Conservation (phyloP, 257 asterid genomes). For the Penstemon davidsonii region DNA sequence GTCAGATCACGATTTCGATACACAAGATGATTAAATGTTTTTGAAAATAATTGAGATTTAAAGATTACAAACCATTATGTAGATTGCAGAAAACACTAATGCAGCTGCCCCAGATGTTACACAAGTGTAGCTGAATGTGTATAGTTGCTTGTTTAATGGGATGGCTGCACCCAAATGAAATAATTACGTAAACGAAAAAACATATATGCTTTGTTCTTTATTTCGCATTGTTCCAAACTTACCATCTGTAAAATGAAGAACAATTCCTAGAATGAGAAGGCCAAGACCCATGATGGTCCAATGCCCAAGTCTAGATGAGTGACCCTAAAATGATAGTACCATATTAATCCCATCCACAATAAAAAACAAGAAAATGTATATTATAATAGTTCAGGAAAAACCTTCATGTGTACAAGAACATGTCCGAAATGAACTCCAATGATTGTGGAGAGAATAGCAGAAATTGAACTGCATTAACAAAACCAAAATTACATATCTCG, state of each 20-base stretch:
- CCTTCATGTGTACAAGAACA: constrained; percentile 65
- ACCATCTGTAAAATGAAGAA: constrained; percentile 71
- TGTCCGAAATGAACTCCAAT: constrained; percentile 78
- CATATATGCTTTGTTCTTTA: not conserved
- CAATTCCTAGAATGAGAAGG: constrained; percentile 55
- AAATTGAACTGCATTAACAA: constrained; percentile 62
- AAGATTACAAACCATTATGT: constrained; percentile 46
- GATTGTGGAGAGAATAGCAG: constrained; percentile 68
- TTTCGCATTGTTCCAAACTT: constrained; percentile 12
- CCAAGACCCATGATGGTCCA: constrained; percentile 55
- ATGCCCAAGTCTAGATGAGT: constrained; percentile 61
- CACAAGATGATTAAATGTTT: no score
- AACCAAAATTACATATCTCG: not conserved
- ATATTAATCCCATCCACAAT: constrained; percentile 3
- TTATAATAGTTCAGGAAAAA: constrained; percentile 13
- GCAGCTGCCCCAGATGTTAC: constrained; percentile 79
- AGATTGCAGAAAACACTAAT: constrained; percentile 59
- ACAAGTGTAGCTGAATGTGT: constrained; percentile 73
- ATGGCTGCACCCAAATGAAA: constrained; percentile 49
- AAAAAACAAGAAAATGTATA: not conserved
- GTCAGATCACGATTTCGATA: not conserved
- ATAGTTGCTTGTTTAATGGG: constrained; percentile 74
- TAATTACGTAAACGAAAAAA: constrained; percentile 1
- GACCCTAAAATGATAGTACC: constrained; percentile 39
- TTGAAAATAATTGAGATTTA: constrained; percentile 2